Evolutionary conservation across 306 rosid species (phyloP).

Genomic region (Trifolium dubium): DNA sequence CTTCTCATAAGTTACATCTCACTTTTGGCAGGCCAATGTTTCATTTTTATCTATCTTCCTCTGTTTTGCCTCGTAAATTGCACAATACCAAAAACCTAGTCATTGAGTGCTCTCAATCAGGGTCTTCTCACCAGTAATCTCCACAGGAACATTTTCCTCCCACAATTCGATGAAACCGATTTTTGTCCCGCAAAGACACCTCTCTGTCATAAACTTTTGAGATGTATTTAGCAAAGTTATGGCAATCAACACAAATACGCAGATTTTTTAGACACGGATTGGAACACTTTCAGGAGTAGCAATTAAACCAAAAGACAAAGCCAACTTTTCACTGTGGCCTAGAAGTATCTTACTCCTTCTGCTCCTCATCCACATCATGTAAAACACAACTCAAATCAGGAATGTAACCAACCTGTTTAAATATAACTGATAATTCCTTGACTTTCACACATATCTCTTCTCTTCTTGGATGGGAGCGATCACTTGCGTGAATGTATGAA

Average conservation of each 20-base stretch:
- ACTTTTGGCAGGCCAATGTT: conserved; percentile 5
- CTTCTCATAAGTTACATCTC: conserved; percentile 10
- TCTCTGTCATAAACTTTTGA: conserved; percentile 64
- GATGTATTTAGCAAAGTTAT: conserved; percentile 78
- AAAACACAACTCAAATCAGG: conserved; percentile 84
- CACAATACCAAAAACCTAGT: conserved; percentile 2
- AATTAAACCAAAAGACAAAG: conserved; percentile 78
- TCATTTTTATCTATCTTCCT: conserved; percentile 9
- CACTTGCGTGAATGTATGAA: conserved; percentile 84
- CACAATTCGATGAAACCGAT: conserved; percentile 73
- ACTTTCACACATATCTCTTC: conserved; percentile 72
- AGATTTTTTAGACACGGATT: conserved; percentile 80
- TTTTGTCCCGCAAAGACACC: conserved; percentile 78
- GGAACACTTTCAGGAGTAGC: conserved; percentile 55
- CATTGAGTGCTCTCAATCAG: conserved; percentile 5
- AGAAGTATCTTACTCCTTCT: conserved; percentile 83
- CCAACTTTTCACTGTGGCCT: conserved; percentile 85
- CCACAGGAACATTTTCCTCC: conserved; percentile 84
- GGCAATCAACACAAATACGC: conserved; percentile 91
- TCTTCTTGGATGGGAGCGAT: conserved; percentile 83
- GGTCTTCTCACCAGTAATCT: conserved; percentile 71
- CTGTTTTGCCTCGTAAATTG: background rate
- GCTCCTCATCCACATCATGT: conserved; percentile 88
- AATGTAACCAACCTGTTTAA: conserved; percentile 78
- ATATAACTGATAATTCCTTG: conserved; percentile 57